These are phyloP conservation scores for Carex cristatella DNA, from an alignment of 176 grass and related monocot genomes.

Conservation along the genomic window DNA sequence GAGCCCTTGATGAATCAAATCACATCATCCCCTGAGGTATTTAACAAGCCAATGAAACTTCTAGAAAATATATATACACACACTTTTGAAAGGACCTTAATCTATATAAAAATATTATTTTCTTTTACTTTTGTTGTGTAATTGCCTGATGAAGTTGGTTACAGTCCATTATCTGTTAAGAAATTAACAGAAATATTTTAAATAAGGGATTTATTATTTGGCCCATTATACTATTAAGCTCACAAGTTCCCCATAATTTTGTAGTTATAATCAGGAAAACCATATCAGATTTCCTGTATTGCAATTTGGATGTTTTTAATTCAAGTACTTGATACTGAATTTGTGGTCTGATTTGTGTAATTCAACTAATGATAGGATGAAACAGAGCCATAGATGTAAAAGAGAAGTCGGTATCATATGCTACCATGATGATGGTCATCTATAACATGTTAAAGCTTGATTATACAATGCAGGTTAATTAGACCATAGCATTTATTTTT, in stretches of 20 bases:
- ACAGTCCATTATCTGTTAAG: no score
- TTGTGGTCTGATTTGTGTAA: not conserved
- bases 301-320: not conserved
- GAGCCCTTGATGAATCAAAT: not conserved
- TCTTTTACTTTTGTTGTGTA: no score
- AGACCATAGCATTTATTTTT: not conserved
- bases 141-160: no score
- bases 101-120: no score
- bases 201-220: no score
- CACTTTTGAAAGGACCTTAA: no score
- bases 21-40: not conserved
- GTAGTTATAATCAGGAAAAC: no score
- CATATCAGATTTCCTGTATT: no score
- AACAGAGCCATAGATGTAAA: conserved; percentile 19
- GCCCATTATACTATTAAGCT: no score
- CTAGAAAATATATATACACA: no score
- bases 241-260: no score
- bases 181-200: no score
- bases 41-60: not conserved
- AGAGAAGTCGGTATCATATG: conserved; percentile 17
- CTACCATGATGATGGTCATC: conserved; percentile 34
- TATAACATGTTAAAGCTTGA: conserved; percentile 72
- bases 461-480: conserved; percentile 47
- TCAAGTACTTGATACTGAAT: not conserved
- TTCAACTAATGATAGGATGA: conserved; percentile 32